A percentile compares a stretch with the other conserved stretches of the same genome.
Evolutionary conservation across 805 yeast species (phyloP).

Genomic region (Clavispora phyllophila): DNA sequence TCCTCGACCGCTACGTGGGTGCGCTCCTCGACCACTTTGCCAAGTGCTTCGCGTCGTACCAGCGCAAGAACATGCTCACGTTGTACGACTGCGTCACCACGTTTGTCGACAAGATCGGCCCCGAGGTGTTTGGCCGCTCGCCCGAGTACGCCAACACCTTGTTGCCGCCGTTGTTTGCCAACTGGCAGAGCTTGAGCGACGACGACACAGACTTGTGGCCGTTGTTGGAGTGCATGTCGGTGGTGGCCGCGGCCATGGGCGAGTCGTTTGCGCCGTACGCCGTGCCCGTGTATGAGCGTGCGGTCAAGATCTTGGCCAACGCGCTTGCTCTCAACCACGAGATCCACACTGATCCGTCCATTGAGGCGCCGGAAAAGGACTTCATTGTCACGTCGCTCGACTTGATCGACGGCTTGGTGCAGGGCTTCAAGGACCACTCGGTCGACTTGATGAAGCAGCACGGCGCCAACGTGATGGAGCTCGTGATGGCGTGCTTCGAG

Average conservation of each 20-base stretch:
- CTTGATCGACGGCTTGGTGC: slow-evolving; percentile 86
- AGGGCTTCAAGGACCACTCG: slow-evolving; percentile 70
- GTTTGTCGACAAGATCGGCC: slow-evolving; percentile 71
- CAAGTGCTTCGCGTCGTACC: slow-evolving; percentile 70
- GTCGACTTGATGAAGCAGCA: slow-evolving; percentile 47
- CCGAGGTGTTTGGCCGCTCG: slow-evolving; percentile 47
- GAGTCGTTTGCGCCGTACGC: slow-evolving; percentile 87
- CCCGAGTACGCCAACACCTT: slow-evolving; percentile 55
- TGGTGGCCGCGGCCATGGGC: slow-evolving; percentile 84
- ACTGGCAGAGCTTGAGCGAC: slow-evolving; percentile 75
- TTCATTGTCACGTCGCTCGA: slow-evolving; percentile 86
- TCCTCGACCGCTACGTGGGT: slow-evolving; percentile 58
- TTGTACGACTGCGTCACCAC: slow-evolving; percentile 90
- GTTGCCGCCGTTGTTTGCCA: slow-evolving; percentile 74
- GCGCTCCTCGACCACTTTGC: slow-evolving; percentile 67
- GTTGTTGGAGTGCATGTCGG: slow-evolving; percentile 84
- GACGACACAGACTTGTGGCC: slow-evolving; percentile 88
- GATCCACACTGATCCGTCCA: slow-evolving; percentile 58
- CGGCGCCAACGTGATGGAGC: slow-evolving; percentile 45
- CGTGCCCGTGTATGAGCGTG: slow-evolving; percentile 75
- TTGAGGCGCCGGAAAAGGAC: slow-evolving; percentile 82
- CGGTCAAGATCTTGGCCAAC: slow-evolving; percentile 60
- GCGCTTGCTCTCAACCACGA: slow-evolving; percentile 65
- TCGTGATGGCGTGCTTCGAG: slow-evolving; percentile 64
- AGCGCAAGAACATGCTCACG: slow-evolving; percentile 73